Evolutionary conservation across 345 rosid species (phyloP).

Genomic region (Lepidium africanum): DNA sequence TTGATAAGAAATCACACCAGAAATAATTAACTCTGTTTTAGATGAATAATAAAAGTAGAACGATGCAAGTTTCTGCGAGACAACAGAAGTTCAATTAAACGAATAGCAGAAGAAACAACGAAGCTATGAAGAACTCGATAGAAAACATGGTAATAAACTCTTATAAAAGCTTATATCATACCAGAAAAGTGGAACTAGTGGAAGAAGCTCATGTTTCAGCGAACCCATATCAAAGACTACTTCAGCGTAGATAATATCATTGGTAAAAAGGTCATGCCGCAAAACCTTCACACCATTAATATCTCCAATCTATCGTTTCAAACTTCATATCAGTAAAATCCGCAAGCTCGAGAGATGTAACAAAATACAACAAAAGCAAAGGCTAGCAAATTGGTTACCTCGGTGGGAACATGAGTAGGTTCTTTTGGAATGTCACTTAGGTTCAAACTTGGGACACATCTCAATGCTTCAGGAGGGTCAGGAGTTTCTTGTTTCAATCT

Average conservation of each 20-base stretch:
- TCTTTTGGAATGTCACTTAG: slow-evolving; percentile 81
- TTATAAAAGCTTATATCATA: slow-evolving; percentile 23
- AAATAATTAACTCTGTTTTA: not conserved
- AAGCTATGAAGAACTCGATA: not conserved
- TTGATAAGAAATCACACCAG: not conserved
- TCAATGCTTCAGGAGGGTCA: slow-evolving; percentile 88
- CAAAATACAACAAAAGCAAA: slow-evolving; percentile 7
- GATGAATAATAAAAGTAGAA: not conserved
- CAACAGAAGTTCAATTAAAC: not conserved
- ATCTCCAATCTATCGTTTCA: slow-evolving; percentile 56
- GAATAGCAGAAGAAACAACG: not conserved
- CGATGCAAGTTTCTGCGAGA: not conserved
- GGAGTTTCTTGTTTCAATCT: slow-evolving; percentile 92
- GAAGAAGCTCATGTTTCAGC: slow-evolving; percentile 84
- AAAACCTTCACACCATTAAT: slow-evolving; percentile 82
- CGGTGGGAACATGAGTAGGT: slow-evolving; percentile 64
- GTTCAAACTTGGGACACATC: slow-evolving; percentile 71
- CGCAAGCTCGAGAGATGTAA: not conserved
- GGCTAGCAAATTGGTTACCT: slow-evolving; percentile 40
- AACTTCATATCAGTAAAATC: not conserved
- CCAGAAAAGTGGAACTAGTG: slow-evolving; percentile 91
- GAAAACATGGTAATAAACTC: not conserved
- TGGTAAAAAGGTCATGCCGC: slow-evolving; percentile 89
- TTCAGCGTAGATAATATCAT: slow-evolving; percentile 88
- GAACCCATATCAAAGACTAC: slow-evolving; percentile 82